A percentile compares a stretch with the other conserved stretches of the same genome.
Evolutionary conservation across 768 basidiomycete genomes (phyloP).

Genomic region (Mycena albidolilacea): DNA sequence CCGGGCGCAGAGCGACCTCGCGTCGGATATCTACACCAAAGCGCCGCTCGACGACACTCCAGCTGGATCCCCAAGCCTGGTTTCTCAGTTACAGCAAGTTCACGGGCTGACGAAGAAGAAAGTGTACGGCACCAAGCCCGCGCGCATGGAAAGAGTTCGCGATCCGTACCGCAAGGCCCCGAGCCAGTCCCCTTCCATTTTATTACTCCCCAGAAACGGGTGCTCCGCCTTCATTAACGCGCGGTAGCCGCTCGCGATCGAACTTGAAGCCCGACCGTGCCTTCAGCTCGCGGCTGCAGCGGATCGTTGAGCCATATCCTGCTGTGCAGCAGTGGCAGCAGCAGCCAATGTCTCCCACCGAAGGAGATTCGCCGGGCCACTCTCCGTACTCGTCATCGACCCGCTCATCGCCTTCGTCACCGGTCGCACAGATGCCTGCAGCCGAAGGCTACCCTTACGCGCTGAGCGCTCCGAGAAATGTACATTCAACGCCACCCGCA

Average conservation of each 20-base stretch:
- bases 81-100: slow-evolving; percentile 74
- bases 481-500: background rate
- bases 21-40: slow-evolving; percentile 27
- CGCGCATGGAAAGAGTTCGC: slow-evolving; percentile 61
- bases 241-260: background rate
- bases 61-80: slow-evolving; percentile 63
- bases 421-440: background rate
- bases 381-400: slow-evolving; percentile 27
- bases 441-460: slow-evolving; percentile 8
- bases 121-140: slow-evolving; percentile 68
- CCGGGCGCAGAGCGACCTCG: background rate
- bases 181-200: slow-evolving; percentile 45
- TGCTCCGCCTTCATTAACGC: slow-evolving; percentile 45
- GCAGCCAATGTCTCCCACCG: slow-evolving; percentile 2
- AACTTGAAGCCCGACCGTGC: slow-evolving; percentile 20
- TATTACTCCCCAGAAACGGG: slow-evolving; percentile 43
- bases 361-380: slow-evolving; percentile 1
- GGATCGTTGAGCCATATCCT: slow-evolving; percentile 17
- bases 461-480: background rate
- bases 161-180: slow-evolving; percentile 51
- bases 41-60: slow-evolving; percentile 40
- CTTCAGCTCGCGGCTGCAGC: slow-evolving; percentile 15
- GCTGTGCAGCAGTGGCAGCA: slow-evolving; percentile 3
- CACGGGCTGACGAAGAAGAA: slow-evolving; percentile 83
- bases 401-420: slow-evolving; percentile 22